These are phyloP conservation scores for Aspergillus niger DNA, from an alignment of 2,329 filamentous ascomycete genomes.

Conservation along the genomic window DNA sequence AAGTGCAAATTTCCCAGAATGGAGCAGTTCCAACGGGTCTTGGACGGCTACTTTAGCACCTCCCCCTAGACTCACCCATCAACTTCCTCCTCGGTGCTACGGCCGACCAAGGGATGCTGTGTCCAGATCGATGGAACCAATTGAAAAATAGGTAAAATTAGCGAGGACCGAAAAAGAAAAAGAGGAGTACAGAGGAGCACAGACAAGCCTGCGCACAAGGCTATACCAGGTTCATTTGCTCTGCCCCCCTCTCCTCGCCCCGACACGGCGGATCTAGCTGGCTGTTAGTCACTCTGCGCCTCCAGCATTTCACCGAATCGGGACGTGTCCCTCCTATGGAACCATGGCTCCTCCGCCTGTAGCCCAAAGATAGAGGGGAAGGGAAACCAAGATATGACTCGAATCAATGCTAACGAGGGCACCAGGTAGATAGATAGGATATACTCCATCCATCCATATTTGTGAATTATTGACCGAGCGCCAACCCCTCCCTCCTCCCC, in stretches of 20 bases:
- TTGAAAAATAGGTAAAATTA: constrained; percentile 2
- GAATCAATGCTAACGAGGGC: not conserved
- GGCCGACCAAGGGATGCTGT: constrained; percentile 2
- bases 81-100: constrained; percentile 2
- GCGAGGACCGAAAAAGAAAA: constrained; percentile 4
- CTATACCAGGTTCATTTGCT: constrained; percentile 14
- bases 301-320: not conserved
- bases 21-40: constrained; percentile 4
- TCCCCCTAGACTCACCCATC: not conserved
- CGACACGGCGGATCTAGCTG: constrained; percentile 16
- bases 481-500: not conserved
- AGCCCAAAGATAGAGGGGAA: not conserved
- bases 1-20: constrained; percentile 8
- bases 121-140: constrained; percentile 16
- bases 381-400: not conserved
- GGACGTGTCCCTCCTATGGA: not conserved
- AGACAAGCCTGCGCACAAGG: constrained; percentile 17
- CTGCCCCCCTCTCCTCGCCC: constrained; percentile 7
- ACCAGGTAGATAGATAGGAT: too few relatives aligned
- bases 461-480: too few relatives aligned
- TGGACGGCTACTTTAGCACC: not conserved
- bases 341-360: not conserved
- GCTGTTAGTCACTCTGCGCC: constrained; percentile 6
- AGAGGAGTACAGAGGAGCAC: constrained; percentile 10
- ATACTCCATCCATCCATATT: too few relatives aligned